phyloP scores from a whole-genome alignment of 2,329 filamentous ascomycete genomes.

The Stemphylium vesicarium region DNA sequence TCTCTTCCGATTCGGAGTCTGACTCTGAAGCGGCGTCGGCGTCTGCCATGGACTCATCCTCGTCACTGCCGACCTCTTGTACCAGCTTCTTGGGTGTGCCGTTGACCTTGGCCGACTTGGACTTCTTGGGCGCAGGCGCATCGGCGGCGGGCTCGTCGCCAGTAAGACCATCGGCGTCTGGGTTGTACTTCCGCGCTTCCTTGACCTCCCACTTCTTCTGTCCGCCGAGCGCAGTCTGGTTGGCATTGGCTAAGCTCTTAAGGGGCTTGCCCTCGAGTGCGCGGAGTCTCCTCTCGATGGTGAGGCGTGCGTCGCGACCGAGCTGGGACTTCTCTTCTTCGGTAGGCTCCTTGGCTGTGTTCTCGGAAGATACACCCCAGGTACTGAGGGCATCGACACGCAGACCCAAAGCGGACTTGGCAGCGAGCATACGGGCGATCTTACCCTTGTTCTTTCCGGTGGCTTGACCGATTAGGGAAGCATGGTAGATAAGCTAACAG shows the following conservation, averaged over 20 bases:
- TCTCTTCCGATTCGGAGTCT: conserved; percentile 44
- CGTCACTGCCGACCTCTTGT: conserved; percentile 56
- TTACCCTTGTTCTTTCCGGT: conserved; percentile 99
- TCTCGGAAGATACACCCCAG: conserved; percentile 68
- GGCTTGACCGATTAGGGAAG: conserved; percentile 84
- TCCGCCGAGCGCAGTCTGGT: conserved; percentile 51
- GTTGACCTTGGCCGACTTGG: conserved; percentile 53
- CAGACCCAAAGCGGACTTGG: conserved; percentile 90
- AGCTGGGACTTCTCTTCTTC: conserved; percentile 89
- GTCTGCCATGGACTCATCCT: conserved; percentile 50
- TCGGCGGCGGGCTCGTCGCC: conserved; percentile 66
- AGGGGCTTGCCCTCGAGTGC: conserved; percentile 89
- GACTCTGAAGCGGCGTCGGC: conserved; percentile 45
- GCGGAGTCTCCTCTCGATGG: conserved; percentile 77
- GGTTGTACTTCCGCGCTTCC: conserved; percentile 92
- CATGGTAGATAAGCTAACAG: conserved; percentile 68
- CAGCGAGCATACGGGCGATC: conserved; percentile 93
- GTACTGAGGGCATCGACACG: conserved; percentile 89
- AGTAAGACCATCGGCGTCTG: conserved; percentile 84
- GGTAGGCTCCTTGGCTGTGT: conserved; percentile 61
- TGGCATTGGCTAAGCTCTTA: conserved; percentile 73
- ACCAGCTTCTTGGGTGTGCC: conserved; percentile 53
- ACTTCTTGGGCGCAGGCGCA: conserved; percentile 49
- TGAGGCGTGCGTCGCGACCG: conserved; percentile 73
- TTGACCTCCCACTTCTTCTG: conserved; percentile 85